Conservation (phyloP, 129 eudicot species). For the Logfia minima region DNA sequence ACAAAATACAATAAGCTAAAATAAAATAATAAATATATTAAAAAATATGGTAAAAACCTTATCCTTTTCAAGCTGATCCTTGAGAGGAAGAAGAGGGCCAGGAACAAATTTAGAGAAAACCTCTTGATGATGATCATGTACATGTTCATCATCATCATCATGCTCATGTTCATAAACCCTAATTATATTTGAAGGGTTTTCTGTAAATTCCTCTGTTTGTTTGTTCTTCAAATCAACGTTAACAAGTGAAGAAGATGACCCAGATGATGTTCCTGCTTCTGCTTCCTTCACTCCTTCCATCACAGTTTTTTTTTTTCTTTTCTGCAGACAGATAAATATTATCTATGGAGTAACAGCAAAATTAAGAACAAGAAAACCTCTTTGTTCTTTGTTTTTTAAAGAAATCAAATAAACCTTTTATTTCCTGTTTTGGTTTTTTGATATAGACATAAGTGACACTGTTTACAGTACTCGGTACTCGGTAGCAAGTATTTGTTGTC, state of each 20-base stretch:
- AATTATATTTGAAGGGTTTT: conserved; percentile 20
- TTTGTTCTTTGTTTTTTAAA: background rate
- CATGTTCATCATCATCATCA: conserved; percentile 17
- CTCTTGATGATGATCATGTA: conserved; percentile 37
- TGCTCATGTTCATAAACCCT: conserved; percentile 27
- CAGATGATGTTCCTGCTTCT: conserved; percentile 63
- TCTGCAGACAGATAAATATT: conserved; percentile 8
- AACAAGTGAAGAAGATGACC: conserved; percentile 31
- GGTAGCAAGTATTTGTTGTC: conserved; percentile 19
- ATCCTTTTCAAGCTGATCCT: conserved; percentile 85
- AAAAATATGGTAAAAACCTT: conserved; percentile 44
- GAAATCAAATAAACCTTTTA: conserved; percentile 15
- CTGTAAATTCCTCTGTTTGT: conserved; percentile 19
- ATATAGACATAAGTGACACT: conserved; percentile 12
- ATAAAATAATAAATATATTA: background rate
- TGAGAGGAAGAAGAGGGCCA: conserved; percentile 79
- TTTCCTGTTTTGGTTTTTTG: conserved; percentile 25
- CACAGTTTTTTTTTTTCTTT: conserved; percentile 27
- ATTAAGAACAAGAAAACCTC: background rate
- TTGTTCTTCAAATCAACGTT: conserved; percentile 31
- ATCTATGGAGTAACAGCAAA: background rate
- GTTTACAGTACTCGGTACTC: conserved; percentile 6
- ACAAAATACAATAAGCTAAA: background rate
- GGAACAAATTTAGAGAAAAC: conserved; percentile 60
- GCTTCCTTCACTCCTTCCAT: conserved; percentile 49